A percentile compares a stretch with the other conserved stretches of the same genome.
These are phyloP conservation scores for Talaromyces thailandensis DNA, from an alignment of 495 filamentous ascomycete species.

Conservation along the genomic window DNA sequence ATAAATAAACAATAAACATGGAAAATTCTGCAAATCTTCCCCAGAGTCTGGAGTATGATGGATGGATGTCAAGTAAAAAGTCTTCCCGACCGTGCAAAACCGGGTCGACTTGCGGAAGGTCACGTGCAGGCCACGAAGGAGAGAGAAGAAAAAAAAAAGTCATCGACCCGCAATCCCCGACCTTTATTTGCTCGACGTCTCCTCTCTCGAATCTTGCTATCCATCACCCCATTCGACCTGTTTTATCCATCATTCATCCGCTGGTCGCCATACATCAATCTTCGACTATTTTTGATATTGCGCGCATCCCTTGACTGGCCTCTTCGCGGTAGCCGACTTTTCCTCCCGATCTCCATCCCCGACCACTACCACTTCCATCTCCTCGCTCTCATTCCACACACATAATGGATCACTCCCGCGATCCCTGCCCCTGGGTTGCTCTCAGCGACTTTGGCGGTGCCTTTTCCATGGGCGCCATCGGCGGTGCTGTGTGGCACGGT, in stretches of 20 bases:
- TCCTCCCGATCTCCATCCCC: background rate
- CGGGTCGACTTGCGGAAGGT: background rate
- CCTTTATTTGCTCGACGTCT: background rate
- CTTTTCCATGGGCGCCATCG: constrained; percentile 89
- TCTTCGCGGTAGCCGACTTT: background rate
- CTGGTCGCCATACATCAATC: background rate
- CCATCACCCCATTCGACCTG: background rate
- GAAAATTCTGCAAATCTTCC: background rate
- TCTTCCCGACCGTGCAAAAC: background rate
- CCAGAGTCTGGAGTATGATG: background rate
- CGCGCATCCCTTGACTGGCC: background rate
- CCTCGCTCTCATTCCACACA: constrained; percentile 9
- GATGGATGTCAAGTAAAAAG: background rate
- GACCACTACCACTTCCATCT: constrained; percentile 2
- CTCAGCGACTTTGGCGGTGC: constrained; percentile 96
- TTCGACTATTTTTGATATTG: background rate
- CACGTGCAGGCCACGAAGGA: background rate
- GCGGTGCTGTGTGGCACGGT: constrained; percentile 95
- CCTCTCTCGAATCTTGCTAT: background rate
- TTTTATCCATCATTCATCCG: background rate
- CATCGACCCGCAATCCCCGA: background rate
- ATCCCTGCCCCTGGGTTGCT: constrained; percentile 94
- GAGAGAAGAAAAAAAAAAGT: constrained; percentile 4
- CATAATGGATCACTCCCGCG: constrained; percentile 85
- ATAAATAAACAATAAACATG: background rate